These are phyloP conservation scores for Geotrichum australiense DNA, from an alignment of 1,139 yeast genomes.

Conservation along the genomic window DNA sequence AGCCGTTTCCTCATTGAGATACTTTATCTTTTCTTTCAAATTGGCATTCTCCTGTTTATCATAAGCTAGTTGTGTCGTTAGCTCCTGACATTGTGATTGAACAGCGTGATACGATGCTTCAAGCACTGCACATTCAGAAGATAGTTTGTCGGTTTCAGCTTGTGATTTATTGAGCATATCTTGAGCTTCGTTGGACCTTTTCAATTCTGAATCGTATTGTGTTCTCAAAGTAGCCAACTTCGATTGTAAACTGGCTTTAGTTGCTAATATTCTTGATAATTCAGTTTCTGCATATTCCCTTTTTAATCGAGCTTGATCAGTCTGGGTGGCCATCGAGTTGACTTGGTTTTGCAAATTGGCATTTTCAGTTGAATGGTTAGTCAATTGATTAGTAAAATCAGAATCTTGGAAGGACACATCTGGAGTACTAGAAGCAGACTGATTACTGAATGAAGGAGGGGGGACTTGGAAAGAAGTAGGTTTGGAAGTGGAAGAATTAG, in stretches of 20 bases:
- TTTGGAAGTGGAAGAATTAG: conserved; percentile 13
- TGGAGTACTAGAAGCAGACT: conserved; percentile 45
- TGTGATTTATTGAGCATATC: conserved; percentile 49
- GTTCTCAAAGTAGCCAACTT: conserved; percentile 61
- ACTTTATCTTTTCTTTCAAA: conserved; percentile 61
- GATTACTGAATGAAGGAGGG: no score
- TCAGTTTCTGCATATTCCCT: conserved; percentile 73
- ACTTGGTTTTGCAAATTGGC: conserved; percentile 85
- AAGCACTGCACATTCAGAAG: conserved; percentile 68
- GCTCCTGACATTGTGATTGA: conserved; percentile 57
- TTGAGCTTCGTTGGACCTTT: conserved; percentile 59
- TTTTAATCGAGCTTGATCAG: conserved; percentile 61
- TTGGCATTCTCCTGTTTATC: conserved; percentile 60
- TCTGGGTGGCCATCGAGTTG: conserved; percentile 68
- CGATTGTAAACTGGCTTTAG: conserved; percentile 64
- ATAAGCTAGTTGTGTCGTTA: conserved; percentile 53
- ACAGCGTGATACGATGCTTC: conserved; percentile 77
- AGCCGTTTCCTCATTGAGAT: conserved; percentile 58
- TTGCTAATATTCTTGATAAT: conserved; percentile 52
- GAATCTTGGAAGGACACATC: conserved; percentile 49
- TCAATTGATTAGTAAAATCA: conserved; percentile 55
- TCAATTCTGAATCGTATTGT: conserved; percentile 70
- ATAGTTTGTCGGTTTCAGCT: conserved; percentile 63
- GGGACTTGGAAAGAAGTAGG: no score
- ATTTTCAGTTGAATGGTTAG: conserved; percentile 75